Conservation (phyloP, 768 basidiomycete genomes). For the Rickenella mellea region DNA sequence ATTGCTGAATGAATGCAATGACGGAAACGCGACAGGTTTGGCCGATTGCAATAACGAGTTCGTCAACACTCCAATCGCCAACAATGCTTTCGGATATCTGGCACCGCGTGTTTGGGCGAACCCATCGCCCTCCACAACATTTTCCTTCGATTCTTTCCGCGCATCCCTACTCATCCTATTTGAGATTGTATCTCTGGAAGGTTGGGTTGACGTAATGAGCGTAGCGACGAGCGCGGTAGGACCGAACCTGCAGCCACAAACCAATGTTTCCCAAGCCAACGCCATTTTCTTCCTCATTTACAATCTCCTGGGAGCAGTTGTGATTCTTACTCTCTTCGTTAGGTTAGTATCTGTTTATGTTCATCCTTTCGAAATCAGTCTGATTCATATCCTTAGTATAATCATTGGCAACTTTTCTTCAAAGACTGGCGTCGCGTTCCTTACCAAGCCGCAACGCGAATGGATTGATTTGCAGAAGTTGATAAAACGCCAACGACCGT, state of each 20-base stretch:
- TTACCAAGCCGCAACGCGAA: slow-evolving; percentile 81
- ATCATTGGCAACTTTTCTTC: slow-evolving; percentile 91
- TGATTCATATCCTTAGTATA: slow-evolving; percentile 44
- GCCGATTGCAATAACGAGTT: slow-evolving; percentile 70
- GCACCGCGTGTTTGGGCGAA: slow-evolving; percentile 87
- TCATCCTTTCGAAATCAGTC: slow-evolving; percentile 6
- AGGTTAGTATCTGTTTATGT: slow-evolving; percentile 41
- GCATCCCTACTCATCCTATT: slow-evolving; percentile 84
- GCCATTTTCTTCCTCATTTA: slow-evolving; percentile 88
- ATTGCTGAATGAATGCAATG: slow-evolving; percentile 78
- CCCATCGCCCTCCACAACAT: slow-evolving; percentile 72
- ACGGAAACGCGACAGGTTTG: slow-evolving; percentile 43
- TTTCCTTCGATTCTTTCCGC: slow-evolving; percentile 84
- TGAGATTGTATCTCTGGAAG: slow-evolving; percentile 92
- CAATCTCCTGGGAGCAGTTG: slow-evolving; percentile 83
- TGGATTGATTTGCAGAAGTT: slow-evolving; percentile 93
- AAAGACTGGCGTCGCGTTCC: slow-evolving; percentile 76
- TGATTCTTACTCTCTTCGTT: slow-evolving; percentile 85
- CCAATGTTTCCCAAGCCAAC: slow-evolving; percentile 69
- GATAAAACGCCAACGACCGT: slow-evolving; percentile 78
- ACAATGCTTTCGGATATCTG: slow-evolving; percentile 48
- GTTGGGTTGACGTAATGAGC: slow-evolving; percentile 92
- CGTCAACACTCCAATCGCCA: slow-evolving; percentile 47
- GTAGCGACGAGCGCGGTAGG: slow-evolving; percentile 74
- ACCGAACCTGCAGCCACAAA: slow-evolving; percentile 54